Conservation (phyloP, 495 filamentous ascomycete species). For the Apiosordaria backusii region DNA sequence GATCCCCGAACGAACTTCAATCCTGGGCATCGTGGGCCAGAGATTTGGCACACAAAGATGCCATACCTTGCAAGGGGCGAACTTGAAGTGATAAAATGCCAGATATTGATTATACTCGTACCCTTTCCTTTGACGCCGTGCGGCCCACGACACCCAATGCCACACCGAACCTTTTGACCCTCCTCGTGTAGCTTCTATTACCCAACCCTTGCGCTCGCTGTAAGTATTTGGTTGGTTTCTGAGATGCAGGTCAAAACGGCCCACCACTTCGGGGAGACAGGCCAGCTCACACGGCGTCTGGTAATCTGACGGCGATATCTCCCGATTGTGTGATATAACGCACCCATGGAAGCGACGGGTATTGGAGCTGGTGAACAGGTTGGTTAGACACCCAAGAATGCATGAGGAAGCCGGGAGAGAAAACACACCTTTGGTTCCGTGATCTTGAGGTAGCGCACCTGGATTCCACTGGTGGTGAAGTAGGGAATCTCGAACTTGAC, state of each 20-base stretch:
- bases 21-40: too few species aligned
- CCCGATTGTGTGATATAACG: constrained; percentile 97
- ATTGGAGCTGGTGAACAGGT: constrained; percentile 68
- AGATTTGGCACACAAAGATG: neutral
- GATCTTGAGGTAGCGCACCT: constrained; percentile 98
- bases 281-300: constrained; percentile 68
- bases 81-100: neutral
- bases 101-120: neutral
- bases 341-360: constrained; percentile 97
- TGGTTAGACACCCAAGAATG: constrained; percentile 23
- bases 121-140: too few species aligned
- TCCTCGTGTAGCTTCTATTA: neutral
- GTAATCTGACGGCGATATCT: constrained; percentile 89
- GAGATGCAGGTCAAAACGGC: too few species aligned
- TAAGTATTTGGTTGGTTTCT: neutral
- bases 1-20: too few species aligned
- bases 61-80: neutral
- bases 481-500: constrained; percentile 99
- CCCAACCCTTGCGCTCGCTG: neutral
- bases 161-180: neutral
- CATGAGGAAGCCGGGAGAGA: constrained; percentile 1
- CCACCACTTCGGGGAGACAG: too few species aligned
- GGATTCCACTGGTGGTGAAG: constrained; percentile 97
- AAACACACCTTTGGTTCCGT: constrained; percentile 95
- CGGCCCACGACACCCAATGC: neutral